Percentiles rank a stretch among this genome's conserved stretches.
Evolutionary conservation across 805 yeast genomes (phyloP).

Genomic region (Pichia sporocuriosa): DNA sequence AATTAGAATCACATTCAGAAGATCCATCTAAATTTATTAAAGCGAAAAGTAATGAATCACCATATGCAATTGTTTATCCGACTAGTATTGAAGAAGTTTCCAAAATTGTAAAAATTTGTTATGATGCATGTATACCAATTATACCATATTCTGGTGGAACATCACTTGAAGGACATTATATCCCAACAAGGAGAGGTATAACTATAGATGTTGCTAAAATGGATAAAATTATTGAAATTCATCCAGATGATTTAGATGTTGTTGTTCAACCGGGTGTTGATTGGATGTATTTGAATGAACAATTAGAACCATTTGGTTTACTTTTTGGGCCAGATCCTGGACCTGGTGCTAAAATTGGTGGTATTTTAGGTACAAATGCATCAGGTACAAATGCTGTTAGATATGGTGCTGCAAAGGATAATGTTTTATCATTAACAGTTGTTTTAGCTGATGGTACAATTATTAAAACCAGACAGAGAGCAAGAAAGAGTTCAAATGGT

Average conservation of each 20-base stretch:
- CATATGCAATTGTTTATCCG: slow-evolving; percentile 53
- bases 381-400: slow-evolving; percentile 75
- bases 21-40: slow-evolving; percentile 30
- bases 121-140: slow-evolving; percentile 56
- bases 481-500: slow-evolving; percentile 74
- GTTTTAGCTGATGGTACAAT: slow-evolving; percentile 78
- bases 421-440: slow-evolving; percentile 59
- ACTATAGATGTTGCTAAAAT: slow-evolving; percentile 55
- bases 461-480: slow-evolving; percentile 66
- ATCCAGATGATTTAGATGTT: slow-evolving; percentile 61
- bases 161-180: slow-evolving; percentile 71
- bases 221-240: slow-evolving; percentile 50
- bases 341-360: slow-evolving; percentile 75
- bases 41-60: slow-evolving; percentile 25
- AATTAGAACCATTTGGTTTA: slow-evolving; percentile 40
- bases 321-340: slow-evolving; percentile 74
- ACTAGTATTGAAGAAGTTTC: slow-evolving; percentile 61
- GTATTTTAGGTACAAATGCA: slow-evolving; percentile 68
- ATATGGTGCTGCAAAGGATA: slow-evolving; percentile 76
- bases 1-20: slow-evolving; percentile 26
- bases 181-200: slow-evolving; percentile 61
- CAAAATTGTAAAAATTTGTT: slow-evolving; percentile 53
- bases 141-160: slow-evolving; percentile 75
- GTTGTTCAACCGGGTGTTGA: slow-evolving; percentile 77
- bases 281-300: slow-evolving; percentile 63